phyloP scores from a whole-genome alignment of 2,329 filamentous ascomycete species.

The Xylaria sp. region DNA sequence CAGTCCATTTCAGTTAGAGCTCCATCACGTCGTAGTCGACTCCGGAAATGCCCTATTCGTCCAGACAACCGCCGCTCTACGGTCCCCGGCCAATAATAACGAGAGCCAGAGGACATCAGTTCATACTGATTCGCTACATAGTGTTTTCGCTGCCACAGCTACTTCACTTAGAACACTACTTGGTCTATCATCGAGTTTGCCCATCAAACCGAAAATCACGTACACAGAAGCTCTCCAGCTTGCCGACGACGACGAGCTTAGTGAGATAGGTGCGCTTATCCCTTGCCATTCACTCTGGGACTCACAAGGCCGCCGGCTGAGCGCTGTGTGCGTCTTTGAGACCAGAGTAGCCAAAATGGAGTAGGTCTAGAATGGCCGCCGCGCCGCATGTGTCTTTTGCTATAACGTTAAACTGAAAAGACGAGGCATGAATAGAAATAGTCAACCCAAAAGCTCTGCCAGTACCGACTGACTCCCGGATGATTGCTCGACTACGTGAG shows the following conservation, averaged over 20 bases:
- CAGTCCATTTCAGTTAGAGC: conserved; percentile 22
- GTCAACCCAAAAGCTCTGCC: neutral
- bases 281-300: conserved; percentile 59
- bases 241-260: conserved; percentile 34
- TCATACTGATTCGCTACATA: conserved; percentile 19
- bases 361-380: conserved; percentile 10
- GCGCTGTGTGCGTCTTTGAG: conserved; percentile 51
- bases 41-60: conserved; percentile 41
- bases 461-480: neutral
- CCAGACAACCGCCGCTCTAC: conserved; percentile 41
- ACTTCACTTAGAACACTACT: conserved; percentile 30
- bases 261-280: conserved; percentile 49
- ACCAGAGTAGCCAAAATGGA: conserved; percentile 28
- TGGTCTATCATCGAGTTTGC: neutral
- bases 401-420: neutral
- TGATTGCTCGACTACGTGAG: neutral
- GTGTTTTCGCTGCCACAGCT: conserved; percentile 24
- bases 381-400: neutral
- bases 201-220: conserved; percentile 44
- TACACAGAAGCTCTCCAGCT: conserved; percentile 43
- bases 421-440: neutral
- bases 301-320: conserved; percentile 50
- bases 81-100: neutral
- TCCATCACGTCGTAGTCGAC: conserved; percentile 46
- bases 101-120: conserved; percentile 7